Percentiles rank a stretch among this genome's conserved stretches.
phyloP scores from a whole-genome alignment of 2,329 filamentous ascomycete genomes.

The Colletotrichum falcatum region DNA sequence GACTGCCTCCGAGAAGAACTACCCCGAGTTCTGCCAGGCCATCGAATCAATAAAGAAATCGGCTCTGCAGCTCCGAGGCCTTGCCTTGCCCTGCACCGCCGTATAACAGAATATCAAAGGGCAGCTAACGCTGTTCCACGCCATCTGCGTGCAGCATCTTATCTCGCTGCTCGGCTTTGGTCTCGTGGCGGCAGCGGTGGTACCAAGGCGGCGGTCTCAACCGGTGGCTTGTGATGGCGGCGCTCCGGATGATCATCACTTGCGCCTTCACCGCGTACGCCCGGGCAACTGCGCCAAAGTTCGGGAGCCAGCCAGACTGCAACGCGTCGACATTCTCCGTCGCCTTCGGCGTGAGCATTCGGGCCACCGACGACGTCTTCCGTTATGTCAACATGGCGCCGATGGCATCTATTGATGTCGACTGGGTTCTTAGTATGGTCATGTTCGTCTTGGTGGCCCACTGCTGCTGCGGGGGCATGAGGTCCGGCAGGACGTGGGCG shows the following conservation, averaged over 20 bases:
- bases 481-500: background rate
- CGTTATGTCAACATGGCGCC: background rate
- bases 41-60: no score
- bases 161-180: constrained; percentile 7
- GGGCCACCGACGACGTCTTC: constrained; percentile 6
- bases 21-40: constrained; percentile 3
- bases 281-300: constrained; percentile 5
- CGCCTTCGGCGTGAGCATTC: constrained; percentile 2
- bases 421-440: background rate
- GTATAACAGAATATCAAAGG: constrained; percentile 3
- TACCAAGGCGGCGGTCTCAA: constrained; percentile 3
- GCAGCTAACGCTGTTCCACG: constrained; percentile 8
- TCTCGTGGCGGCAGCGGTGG: background rate
- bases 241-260: constrained; percentile 4
- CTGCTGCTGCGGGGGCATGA: background rate
- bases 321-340: constrained; percentile 3
- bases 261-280: constrained; percentile 7
- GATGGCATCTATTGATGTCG: background rate
- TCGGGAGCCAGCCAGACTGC: background rate
- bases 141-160: constrained; percentile 16
- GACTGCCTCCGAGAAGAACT: constrained; percentile 10
- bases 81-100: constrained; percentile 7
- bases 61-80: constrained; percentile 5
- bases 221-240: constrained; percentile 5
- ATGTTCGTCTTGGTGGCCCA: background rate